Evolutionary conservation across 2,329 filamentous ascomycete genomes (phyloP).

Genomic region (Apiospora rasikravindrae): DNA sequence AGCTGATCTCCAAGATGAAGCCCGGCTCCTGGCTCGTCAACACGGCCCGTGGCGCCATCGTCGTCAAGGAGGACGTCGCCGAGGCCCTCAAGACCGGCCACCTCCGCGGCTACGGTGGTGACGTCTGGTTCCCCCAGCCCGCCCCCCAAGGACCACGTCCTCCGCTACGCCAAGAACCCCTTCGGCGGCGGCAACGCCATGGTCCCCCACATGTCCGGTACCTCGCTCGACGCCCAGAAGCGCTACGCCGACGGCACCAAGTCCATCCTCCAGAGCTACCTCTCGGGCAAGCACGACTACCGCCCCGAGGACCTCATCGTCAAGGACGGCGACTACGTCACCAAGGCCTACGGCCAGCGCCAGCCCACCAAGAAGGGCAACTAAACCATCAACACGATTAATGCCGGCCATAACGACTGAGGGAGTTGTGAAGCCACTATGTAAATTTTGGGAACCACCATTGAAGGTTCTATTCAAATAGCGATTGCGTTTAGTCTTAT

Average conservation of each 20-base stretch:
- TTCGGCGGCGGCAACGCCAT: slow-evolving; percentile 98
- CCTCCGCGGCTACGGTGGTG: slow-evolving; percentile 85
- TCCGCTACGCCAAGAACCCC: slow-evolving; percentile 91
- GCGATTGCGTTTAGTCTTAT: not conserved
- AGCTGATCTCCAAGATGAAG: slow-evolving; percentile 99
- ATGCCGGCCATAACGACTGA: not conserved
- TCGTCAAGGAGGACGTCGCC: slow-evolving; percentile 98
- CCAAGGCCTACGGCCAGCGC: slow-evolving; percentile 87
- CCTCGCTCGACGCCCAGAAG: slow-evolving; percentile 96
- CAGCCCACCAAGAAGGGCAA: slow-evolving; percentile 62
- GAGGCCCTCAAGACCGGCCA: slow-evolving; percentile 91
- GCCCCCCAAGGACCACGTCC: slow-evolving; percentile 88
- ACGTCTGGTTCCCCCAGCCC: slow-evolving; percentile 98
- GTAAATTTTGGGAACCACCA: not conserved
- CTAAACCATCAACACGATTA: not conserved
- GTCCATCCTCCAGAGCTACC: slow-evolving; percentile 89
- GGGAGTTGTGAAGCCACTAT: not conserved
- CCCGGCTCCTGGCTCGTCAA: slow-evolving; percentile 96
- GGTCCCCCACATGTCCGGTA: slow-evolving; percentile 99
- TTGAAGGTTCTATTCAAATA: not conserved
- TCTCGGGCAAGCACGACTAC: slow-evolving; percentile 87
- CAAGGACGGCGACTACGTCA: slow-evolving; percentile 87
- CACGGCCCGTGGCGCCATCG: slow-evolving; percentile 97
- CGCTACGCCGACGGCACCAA: slow-evolving; percentile 88
- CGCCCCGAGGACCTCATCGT: slow-evolving; percentile 89